Conservation (phyloP, 306 rosid genomes). For the Pachyrhizus erosus region DNA sequence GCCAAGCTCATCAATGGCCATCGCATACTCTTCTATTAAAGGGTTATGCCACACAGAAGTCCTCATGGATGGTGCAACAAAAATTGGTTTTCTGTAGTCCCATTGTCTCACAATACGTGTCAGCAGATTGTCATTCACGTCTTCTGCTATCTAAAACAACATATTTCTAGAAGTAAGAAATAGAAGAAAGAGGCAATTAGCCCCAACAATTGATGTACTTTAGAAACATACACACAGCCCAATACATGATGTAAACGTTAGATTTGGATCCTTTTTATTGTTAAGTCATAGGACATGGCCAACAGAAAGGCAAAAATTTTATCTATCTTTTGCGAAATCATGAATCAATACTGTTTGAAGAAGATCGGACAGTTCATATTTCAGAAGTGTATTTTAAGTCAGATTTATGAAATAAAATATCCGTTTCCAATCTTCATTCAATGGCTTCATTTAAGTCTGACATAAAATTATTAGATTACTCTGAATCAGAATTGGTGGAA, state of each 20-base stretch:
- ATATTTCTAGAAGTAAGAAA: neutral
- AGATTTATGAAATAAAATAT: neutral
- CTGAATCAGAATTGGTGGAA: no score
- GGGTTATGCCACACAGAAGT: conserved; percentile 73
- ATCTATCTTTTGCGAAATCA: neutral
- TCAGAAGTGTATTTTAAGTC: neutral
- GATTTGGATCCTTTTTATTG: neutral
- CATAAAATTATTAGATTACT: no score
- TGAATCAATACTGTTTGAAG: neutral
- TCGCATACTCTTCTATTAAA: conserved; percentile 66
- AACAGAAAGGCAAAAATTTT: neutral
- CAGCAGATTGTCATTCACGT: conserved; percentile 77
- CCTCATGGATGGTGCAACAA: conserved; percentile 90
- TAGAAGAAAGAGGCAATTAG: neutral
- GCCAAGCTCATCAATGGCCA: conserved; percentile 74
- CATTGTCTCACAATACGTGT: conserved; percentile 83
- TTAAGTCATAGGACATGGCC: neutral
- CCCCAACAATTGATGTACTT: neutral
- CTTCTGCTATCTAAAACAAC: conserved; percentile 68
- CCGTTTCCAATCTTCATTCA: no score
- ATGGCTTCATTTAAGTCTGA: no score
- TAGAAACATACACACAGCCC: neutral
- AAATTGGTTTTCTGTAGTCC: conserved; percentile 80
- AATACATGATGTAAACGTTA: neutral
- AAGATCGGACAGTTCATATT: neutral